Base-by-base conservation (phyloP, 2,329 filamentous ascomycete species). In the Pseudogymnoascus sp. region DNA sequence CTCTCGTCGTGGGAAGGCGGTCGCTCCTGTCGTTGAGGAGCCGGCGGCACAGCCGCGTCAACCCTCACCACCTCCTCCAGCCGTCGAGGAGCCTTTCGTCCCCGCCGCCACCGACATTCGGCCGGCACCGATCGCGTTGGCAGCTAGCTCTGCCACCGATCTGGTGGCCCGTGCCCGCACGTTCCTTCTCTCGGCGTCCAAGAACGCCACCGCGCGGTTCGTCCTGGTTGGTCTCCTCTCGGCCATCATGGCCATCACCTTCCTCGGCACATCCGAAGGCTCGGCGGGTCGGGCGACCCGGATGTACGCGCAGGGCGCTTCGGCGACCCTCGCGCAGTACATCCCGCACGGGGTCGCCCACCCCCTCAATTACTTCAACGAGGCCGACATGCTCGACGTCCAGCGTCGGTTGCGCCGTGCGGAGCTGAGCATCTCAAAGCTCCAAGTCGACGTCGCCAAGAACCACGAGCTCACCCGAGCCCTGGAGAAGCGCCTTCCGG, bases 401-500 rank as follows among this genome's bases (percentile, higher is more conserved):
- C 59, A 69, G 21, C 58, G 59, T 3, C 66, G 68, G 8, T 4
- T 72, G 13, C 33, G 58, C 12, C 48, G 48, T 1, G 48, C 48
- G 27, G 48, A 55, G n/a, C 48, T 55, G 27, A 55, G 48, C 48
- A 55, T 55, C 48, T 63, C 42, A 4, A 60, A 55, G 37, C 61
- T 69, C 31, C 68, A 72, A 52, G 60, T 65, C 27, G 63, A 69
- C 29, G 63, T 72, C 18, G 42, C 58, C 4, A 58, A 55, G 13
- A 65, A 70, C 4, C 67, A 76, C 12, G 76, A 77, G 35, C 62
- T 72, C 2, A 60, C 74, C 29, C 59, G 67, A 4, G 65, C 67
- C 3, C 69, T 88, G 2, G 70, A 80, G 55, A 67, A 74, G 0
- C 73, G 81, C 3, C 72, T 90, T 2, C 87, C 87, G 0, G 76